Evolutionary conservation across 331 rosid genomes (phyloP).

Genomic region (Phaseolus coccineus): DNA sequence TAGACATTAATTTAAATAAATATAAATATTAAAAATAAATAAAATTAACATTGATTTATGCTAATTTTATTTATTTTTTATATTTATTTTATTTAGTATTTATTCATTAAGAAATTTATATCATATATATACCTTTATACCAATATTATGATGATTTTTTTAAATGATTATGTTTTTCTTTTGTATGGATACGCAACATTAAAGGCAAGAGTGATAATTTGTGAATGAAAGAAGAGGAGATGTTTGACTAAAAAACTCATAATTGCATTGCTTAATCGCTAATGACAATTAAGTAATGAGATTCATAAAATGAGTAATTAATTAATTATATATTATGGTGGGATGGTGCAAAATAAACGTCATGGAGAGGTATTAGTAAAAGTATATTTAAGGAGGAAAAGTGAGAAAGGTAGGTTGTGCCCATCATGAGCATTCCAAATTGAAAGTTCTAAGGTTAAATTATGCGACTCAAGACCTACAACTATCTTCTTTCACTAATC

Average conservation of each 20-base stretch:
- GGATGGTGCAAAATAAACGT: slow-evolving; percentile 39
- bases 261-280: not conserved
- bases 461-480: slow-evolving; percentile 32
- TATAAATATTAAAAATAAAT: no score
- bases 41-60: no score
- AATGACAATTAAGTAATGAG: slow-evolving; percentile 15
- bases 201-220: not conserved
- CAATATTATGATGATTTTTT: no score
- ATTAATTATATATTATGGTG: not conserved
- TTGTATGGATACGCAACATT: not conserved
- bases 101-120: no score
- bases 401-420: slow-evolving; percentile 49
- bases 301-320: not conserved
- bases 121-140: no score
- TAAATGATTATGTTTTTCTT: no score
- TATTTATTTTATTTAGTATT: no score
- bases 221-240: not conserved
- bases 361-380: slow-evolving; percentile 27
- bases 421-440: slow-evolving; percentile 50
- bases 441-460: slow-evolving; percentile 44
- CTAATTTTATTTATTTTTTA: no score
- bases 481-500: slow-evolving; percentile 36
- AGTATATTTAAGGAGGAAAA: slow-evolving; percentile 17
- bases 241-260: not conserved
- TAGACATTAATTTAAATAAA: no score